Evolutionary conservation across 2,329 filamentous ascomycete species (phyloP).

Genomic region (Leptosphaerulina australis): DNA sequence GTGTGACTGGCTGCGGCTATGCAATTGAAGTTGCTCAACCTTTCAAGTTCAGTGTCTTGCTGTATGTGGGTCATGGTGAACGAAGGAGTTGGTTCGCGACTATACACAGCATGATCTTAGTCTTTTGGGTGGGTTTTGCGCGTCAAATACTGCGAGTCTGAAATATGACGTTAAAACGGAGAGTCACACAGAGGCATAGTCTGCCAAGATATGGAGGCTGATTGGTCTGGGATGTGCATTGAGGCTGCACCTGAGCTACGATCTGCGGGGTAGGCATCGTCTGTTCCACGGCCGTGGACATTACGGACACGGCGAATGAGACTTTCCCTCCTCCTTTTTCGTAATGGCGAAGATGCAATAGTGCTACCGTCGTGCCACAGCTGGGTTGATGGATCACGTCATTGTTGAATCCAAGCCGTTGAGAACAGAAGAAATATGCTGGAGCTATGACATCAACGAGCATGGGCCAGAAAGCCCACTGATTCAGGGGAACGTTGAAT

Average conservation of each 20-base stretch:
- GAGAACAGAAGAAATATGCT: not conserved
- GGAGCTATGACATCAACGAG: too few species aligned
- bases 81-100: not conserved
- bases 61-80: not conserved
- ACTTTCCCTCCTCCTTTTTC: not conserved
- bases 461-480: too few species aligned
- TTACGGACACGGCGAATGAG: too few species aligned
- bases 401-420: not conserved
- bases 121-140: too few species aligned
- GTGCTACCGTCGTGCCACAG: not conserved
- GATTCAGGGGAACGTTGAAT: too few species aligned
- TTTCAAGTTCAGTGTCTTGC: constrained; percentile 4
- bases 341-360: not conserved
- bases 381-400: not conserved
- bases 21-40: not conserved
- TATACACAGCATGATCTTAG: not conserved
- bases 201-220: constrained; percentile 7
- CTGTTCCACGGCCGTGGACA: constrained; percentile 13
- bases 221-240: constrained; percentile 8
- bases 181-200: not conserved
- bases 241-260: constrained; percentile 3
- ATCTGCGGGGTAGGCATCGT: constrained; percentile 7
- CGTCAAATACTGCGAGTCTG: too few species aligned
- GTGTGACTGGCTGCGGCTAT: not conserved
- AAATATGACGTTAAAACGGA: not conserved